phyloP scores from a whole-genome alignment of 75 land plant species.

The Sequoia sempervirens region DNA sequence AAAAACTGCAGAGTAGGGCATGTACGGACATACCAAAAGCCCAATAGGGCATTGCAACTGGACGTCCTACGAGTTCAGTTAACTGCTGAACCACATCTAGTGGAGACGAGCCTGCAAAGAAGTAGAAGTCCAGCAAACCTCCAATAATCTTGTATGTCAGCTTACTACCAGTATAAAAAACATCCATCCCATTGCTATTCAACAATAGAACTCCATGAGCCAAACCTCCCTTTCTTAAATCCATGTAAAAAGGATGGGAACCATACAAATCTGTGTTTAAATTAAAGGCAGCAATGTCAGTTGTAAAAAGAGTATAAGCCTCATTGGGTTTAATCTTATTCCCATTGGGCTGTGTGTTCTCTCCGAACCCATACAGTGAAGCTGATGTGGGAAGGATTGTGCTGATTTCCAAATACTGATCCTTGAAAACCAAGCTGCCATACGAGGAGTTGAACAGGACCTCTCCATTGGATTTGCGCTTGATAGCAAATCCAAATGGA shows the following conservation, averaged over 20 bases:
- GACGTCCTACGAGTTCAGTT: too few species aligned
- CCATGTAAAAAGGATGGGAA: constrained; percentile 8
- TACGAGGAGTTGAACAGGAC: constrained; percentile 60
- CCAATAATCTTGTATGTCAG: constrained; percentile 83
- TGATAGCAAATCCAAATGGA: constrained; percentile 73
- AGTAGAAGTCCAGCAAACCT: constrained; percentile 87
- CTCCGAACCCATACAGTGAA: constrained; percentile 51
- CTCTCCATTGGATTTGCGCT: constrained; percentile 51
- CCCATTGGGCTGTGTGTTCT: too few species aligned
- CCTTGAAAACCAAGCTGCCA: constrained; percentile 68
- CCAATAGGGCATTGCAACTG: too few species aligned
- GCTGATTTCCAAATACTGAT: constrained; percentile 82
- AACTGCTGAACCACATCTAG: constrained; percentile 77
- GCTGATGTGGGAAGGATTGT: constrained; percentile 54
- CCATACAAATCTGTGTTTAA: constrained; percentile 68
- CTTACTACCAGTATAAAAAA: constrained; percentile 51
- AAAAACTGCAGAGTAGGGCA: background rate
- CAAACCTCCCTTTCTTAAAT: constrained; percentile 30
- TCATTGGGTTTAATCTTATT: too few species aligned
- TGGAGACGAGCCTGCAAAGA: constrained; percentile 77
- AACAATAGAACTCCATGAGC: constrained; percentile 79
- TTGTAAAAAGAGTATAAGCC: constrained; percentile 17
- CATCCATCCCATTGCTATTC: constrained; percentile 96
- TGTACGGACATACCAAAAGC: constrained; percentile 11
- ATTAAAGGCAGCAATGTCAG: constrained; percentile 53